These are phyloP conservation scores for Chaetomiaceae sp. DNA, from an alignment of 2,329 filamentous ascomycete species.

Conservation along the genomic window DNA sequence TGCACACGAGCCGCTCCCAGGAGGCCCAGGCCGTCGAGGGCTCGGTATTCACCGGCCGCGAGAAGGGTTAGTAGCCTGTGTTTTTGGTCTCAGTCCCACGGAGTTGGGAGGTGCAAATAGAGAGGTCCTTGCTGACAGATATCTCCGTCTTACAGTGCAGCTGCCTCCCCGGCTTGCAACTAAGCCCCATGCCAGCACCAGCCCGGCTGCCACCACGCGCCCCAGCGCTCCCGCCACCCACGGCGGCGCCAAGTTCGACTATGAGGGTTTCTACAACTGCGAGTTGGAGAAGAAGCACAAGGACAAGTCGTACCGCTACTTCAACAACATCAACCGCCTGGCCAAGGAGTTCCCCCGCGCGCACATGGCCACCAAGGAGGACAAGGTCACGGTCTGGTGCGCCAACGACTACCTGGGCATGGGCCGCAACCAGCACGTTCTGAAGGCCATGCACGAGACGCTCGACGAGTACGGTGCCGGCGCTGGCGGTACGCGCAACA, in stretches of 20 bases:
- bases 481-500: conserved; percentile 93
- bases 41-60: conserved; percentile 37
- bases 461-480: conserved; percentile 92
- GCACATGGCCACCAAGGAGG: conserved; percentile 77
- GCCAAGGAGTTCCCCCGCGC: conserved; percentile 94
- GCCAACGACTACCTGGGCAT: conserved; percentile 99
- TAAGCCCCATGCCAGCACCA: conserved; percentile 18
- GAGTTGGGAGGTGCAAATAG: not conserved
- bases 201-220: conserved; percentile 28
- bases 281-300: conserved; percentile 99
- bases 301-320: conserved; percentile 99
- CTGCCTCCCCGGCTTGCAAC: conserved; percentile 31
- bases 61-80: conserved; percentile 42
- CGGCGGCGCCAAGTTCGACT: conserved; percentile 71
- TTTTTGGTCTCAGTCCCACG: too few species aligned
- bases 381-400: conserved; percentile 96
- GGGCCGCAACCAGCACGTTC: conserved; percentile 82
- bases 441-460: conserved; percentile 90
- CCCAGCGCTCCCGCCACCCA: conserved; percentile 26
- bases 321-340: conserved; percentile 99
- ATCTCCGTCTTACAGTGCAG: conserved; percentile 28
- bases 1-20: conserved; percentile 76
- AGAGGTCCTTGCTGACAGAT: conserved; percentile 8
- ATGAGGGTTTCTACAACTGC: conserved; percentile 78
- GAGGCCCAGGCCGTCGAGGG: conserved; percentile 74